These are phyloP conservation scores for Allium fistulosum DNA, from an alignment of 106 monocot genomes.

Conservation along the genomic window DNA sequence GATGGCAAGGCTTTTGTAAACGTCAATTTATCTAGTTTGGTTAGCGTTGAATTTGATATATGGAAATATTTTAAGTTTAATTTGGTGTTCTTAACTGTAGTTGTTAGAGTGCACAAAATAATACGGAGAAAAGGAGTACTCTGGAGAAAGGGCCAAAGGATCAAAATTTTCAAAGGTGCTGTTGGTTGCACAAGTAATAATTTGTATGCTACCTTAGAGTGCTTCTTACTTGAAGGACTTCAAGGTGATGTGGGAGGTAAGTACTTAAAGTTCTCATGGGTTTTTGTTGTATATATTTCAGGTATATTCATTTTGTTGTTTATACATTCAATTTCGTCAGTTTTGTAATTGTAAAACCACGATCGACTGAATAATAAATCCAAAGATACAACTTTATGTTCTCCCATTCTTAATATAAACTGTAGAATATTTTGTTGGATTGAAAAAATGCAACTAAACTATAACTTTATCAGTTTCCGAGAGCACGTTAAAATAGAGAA, in stretches of 20 bases:
- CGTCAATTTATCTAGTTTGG: not conserved
- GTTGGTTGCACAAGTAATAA: conserved; percentile 13
- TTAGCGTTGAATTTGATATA: not conserved
- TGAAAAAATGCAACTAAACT: too few relatives aligned
- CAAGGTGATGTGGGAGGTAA: conserved; percentile 28
- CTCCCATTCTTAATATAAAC: too few relatives aligned
- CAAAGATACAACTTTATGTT: too few relatives aligned
- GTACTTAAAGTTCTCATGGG: not conserved
- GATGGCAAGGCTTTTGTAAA: conserved; percentile 16
- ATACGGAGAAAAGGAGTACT: conserved; percentile 16
- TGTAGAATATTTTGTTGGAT: too few relatives aligned
- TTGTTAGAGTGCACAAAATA: conserved; percentile 26
- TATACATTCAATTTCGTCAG: not conserved
- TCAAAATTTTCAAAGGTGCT: conserved; percentile 22
- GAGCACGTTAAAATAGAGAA: too few relatives aligned
- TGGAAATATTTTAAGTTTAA: not conserved
- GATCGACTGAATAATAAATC: too few relatives aligned
- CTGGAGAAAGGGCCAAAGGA: conserved; percentile 21
- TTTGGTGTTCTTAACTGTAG: not conserved
- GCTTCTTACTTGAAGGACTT: conserved; percentile 29
- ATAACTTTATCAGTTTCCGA: too few relatives aligned
- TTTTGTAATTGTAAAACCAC: too few relatives aligned
- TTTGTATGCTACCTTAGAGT: conserved; percentile 27
- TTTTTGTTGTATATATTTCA: not conserved
- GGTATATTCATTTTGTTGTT: conserved; percentile 1